Percentiles rank a stretch among this genome's conserved stretches.
Conservation (phyloP, 1,284 basidiomycete genomes). For the Puccinia coronata region DNA sequence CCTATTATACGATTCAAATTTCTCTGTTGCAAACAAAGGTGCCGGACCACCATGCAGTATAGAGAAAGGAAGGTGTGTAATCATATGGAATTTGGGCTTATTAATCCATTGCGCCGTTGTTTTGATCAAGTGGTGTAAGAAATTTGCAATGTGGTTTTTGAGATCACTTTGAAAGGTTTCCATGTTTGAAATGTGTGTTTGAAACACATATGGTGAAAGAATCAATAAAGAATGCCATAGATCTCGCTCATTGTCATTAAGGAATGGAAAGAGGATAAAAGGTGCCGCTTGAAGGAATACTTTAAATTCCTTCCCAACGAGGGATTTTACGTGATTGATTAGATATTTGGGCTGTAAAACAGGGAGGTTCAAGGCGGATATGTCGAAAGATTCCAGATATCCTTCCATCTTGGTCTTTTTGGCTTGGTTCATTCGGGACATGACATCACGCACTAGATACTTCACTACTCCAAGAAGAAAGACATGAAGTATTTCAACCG, state of each 20-base stretch:
- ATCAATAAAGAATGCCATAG: no score
- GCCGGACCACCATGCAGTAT: neutral
- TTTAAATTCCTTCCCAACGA: no score
- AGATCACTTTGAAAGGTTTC: neutral
- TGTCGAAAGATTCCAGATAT: neutral
- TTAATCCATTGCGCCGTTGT: neutral
- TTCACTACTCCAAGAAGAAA: neutral
- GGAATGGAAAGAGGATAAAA: no score
- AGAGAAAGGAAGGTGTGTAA: neutral
- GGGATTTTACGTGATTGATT: no score
- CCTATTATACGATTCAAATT: neutral
- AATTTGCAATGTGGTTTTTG: neutral
- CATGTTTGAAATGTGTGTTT: neutral
- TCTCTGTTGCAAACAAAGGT: neutral
- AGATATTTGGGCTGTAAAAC: neutral
- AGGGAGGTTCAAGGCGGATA: neutral
- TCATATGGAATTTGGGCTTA: neutral
- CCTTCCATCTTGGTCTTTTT: neutral
- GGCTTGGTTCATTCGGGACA: neutral
- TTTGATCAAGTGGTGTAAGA: neutral
- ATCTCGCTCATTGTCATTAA: no score
- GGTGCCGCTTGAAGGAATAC: no score
- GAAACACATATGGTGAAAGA: neutral
- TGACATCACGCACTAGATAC: neutral
- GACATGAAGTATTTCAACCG: conserved; percentile 4